Evolutionary conservation across 2,329 filamentous ascomycete species (phyloP), one percentile per base, ranked within the genome.

Genomic region (Fragosphaeria purpurea): DNA sequence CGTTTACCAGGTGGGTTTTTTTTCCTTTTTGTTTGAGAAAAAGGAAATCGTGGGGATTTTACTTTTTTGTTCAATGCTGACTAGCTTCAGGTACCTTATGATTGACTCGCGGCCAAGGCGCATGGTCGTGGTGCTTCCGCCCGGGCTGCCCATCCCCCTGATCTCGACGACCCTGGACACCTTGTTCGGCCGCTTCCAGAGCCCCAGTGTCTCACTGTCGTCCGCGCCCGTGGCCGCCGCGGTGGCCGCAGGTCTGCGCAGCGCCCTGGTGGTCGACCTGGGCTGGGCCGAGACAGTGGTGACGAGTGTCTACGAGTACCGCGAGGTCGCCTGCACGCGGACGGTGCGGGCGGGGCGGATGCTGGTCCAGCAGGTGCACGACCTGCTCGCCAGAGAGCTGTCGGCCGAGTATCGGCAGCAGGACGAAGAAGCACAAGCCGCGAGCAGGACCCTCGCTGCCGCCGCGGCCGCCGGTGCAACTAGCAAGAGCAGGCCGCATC

Each of bases 231-330:
- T 88, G 22, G 83, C 93, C 66, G 74, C 82, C 2, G 74, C 85
- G 6, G 78, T 90, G 4, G 85, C 85, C 7, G 89, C 90, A 6
- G 93, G 93, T 1, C 71, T 95, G 41, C 82, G 93, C 11, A 88
- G 87, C n/a, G 88, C 85, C 1, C 66, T 98, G 41, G 80, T 97
- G 0, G 74, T 98, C 39, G 89, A 98, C 61, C 76, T 98, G 53
- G 93, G 91, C 42, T 98, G 93, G 93, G 77, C 82, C 41, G 93
- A 97, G 66, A 95, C 90, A 0, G 77, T 84, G 0, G 79, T 94
- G 30, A 95, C 88, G 0, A 86, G 83, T 6, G 76, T 97, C 6
- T 97, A 90, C 62, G 93, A 98, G 67, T 95, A 89, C 64, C 83
- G 87, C 49, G 89, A 95, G 63, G 80, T 95, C 1, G 73, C 76